Percentiles rank a stretch among this genome's conserved stretches.
Evolutionary conservation across 2,329 filamentous ascomycete genomes (phyloP).

Genomic region (Chrysosporium queenslandicum): DNA sequence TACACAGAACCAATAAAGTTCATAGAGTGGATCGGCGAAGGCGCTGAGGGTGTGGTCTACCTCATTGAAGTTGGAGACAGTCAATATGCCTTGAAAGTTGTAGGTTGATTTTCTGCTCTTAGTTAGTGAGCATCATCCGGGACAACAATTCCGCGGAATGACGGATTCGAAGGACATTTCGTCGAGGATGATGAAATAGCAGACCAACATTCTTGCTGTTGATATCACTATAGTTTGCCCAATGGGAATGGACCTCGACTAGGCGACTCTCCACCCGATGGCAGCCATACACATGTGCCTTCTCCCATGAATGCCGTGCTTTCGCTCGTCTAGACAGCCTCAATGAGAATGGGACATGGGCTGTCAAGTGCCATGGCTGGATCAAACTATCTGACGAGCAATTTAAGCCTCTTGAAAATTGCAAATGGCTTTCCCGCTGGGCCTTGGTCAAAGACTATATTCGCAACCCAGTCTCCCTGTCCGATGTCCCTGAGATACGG

Average conservation of each 20-base stretch:
- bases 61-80: constrained; percentile 5
- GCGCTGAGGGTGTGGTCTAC: constrained; percentile 10
- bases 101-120: constrained; percentile 2
- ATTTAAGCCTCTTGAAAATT: background rate
- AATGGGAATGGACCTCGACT: background rate
- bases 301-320: constrained; percentile 14
- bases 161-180: too few relatives aligned
- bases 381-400: constrained; percentile 14
- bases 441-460: constrained; percentile 16
- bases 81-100: constrained; percentile 14
- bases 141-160: too few relatives aligned
- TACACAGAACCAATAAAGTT: constrained; percentile 12
- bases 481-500: constrained; percentile 14
- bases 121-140: background rate
- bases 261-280: background rate
- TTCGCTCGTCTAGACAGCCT: constrained; percentile 15
- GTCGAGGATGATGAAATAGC: background rate
- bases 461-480: constrained; percentile 1
- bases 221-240: constrained; percentile 1
- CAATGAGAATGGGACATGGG: constrained; percentile 16
- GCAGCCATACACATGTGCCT: constrained; percentile 7
- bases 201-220: background rate
- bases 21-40: constrained; percentile 6
- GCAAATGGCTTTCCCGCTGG: constrained; percentile 8
- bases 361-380: constrained; percentile 16